Evolutionary conservation across 495 filamentous ascomycete genomes (phyloP), one percentile per base, ranked within the genome.

Genomic region (Aspergillus affinis): DNA sequence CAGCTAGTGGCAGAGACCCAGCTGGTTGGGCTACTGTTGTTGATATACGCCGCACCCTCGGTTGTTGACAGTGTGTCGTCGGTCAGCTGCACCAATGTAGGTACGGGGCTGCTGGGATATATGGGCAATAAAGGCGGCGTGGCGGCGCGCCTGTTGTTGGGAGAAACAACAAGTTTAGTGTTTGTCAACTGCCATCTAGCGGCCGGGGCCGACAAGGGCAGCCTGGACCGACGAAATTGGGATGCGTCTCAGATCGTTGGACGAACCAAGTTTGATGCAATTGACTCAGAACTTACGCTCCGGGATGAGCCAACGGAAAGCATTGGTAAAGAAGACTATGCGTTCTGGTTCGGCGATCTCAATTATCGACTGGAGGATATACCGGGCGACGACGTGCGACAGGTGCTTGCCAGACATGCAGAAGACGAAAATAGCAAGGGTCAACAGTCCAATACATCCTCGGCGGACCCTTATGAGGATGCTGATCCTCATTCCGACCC

Each of bases 121-220:
- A 85, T 96, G 81, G 95, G 94, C 6, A 99, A 99, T 67, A 99
- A 99, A 73, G 95, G 95, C 1, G 93, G 88, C 15, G 88, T 93
- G 8, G 84, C 85, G 12, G 88, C 90, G 45, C 86, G 95, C 44
- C 75, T 99, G 20, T 75, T 98, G 0, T 76, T 99, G 17, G 95
- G 95, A 4, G 93, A 98, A 64, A 92, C 92, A 0, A 96, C 96
- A 2, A 82, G 89, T 30, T 69, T 98, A 17, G 85, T 93, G 23
- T 95, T 99, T 65, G 81, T 97, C 49, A 96, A 98, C 71, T 90
- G 81, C 55, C 95, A 99, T 73, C 79, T 99, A 13, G 88, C 91
- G 30, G 92, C 93, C 17, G 93, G 96, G 6, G 82, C 84, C 0
- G 93, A 95, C 66, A 88, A 86, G 56, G 77, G 81, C 4, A 86